phyloP scores from a whole-genome alignment of 2,329 filamentous ascomycete species.

The Botrytis deweyae region DNA sequence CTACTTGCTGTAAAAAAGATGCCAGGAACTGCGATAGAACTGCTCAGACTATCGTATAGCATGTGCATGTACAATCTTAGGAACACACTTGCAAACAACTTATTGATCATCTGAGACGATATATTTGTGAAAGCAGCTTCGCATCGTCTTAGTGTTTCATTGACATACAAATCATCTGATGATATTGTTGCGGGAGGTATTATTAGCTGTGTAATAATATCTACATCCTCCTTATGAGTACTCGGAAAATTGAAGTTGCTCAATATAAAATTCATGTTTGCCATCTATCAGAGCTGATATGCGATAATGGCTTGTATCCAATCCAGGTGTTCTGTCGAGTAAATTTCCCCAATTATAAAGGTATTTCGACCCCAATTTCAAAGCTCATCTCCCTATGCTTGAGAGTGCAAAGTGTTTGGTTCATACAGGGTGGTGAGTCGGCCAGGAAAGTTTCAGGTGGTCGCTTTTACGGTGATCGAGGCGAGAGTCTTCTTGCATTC shows the following conservation, averaged over 20 bases:
- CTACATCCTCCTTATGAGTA: not conserved
- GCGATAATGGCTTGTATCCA: not conserved
- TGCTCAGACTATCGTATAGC: not conserved
- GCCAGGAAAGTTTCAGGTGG: not conserved
- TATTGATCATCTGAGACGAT: no score
- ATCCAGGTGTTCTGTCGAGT: not conserved
- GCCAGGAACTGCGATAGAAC: not conserved
- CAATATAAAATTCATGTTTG: not conserved
- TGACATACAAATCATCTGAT: not conserved
- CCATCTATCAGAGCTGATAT: not conserved
- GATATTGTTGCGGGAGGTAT: not conserved
- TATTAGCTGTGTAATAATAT: not conserved
- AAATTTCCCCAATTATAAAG: not conserved
- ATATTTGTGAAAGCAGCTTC: no score
- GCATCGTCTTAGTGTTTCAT: not conserved
- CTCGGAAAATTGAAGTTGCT: not conserved
- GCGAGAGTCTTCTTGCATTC: not conserved
- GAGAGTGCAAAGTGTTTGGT: not conserved
- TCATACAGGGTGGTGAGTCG: not conserved
- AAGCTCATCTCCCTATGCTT: not conserved
- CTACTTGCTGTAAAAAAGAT: not conserved
- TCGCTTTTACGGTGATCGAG: not conserved
- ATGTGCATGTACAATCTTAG: no score
- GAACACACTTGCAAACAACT: not conserved
- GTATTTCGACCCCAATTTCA: not conserved